These are phyloP conservation scores for Daldinia sp. DNA, from an alignment of 2,329 filamentous ascomycete genomes.

Conservation along the genomic window DNA sequence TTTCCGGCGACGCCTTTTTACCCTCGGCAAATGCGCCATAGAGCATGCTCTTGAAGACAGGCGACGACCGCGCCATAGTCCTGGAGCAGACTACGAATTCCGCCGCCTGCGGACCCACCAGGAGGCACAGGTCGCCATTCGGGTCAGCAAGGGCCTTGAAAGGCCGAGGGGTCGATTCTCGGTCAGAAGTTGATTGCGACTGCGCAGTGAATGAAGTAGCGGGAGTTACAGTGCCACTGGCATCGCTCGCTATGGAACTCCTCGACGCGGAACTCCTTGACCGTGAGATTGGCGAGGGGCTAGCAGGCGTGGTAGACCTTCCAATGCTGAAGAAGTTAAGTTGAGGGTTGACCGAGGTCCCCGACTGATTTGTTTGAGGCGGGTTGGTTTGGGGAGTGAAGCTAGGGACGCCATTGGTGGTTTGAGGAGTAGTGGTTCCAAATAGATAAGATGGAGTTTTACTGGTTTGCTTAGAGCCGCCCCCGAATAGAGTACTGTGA, in stretches of 20 bases:
- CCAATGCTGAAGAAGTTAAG: conserved; percentile 4
- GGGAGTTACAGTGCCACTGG: not conserved
- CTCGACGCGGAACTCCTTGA: not conserved
- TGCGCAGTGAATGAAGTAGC: not conserved
- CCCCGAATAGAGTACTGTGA: not conserved
- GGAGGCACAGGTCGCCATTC: conserved; percentile 29
- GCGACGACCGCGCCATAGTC: conserved; percentile 23
- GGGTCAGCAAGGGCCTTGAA: conserved; percentile 20
- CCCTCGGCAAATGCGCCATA: conserved; percentile 26
- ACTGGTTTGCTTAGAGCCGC: not conserved
- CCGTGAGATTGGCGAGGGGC: conserved; percentile 13
- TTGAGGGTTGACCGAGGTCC: not conserved
- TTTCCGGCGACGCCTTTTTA: conserved; percentile 11
- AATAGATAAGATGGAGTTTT: not conserved
- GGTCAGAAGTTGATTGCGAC: not conserved
- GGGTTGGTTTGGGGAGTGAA: not conserved
- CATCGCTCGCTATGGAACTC: not conserved
- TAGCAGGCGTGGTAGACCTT: not conserved
- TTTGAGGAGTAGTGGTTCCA: conserved; percentile 7
- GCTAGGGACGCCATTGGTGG: not conserved
- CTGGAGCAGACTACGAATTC: conserved; percentile 33
- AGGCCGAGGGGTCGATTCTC: not conserved
- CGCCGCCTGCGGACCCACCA: conserved; percentile 14
- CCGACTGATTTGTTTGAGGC: not conserved
- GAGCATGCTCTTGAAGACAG: conserved; percentile 29